Evolutionary conservation across 176 grass and related monocot species (phyloP), one percentile per base, ranked within the genome.

Genomic region (Avena insularis): DNA sequence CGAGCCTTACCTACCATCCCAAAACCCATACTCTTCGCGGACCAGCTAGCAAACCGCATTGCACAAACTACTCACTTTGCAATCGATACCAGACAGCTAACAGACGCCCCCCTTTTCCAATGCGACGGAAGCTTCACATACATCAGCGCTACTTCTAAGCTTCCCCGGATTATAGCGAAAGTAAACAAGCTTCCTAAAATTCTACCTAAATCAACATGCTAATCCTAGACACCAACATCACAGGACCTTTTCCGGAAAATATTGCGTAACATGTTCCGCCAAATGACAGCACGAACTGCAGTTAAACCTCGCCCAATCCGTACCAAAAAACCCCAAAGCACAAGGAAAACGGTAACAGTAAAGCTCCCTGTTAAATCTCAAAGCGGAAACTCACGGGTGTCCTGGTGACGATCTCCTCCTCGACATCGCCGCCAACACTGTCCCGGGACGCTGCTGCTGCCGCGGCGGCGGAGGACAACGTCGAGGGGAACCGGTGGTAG

Each of bases 311-410:
- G 81, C 7, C 66, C 51, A 87, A 83, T 17, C 57, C 40, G 58
- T 25, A 59, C 43, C 12, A 74, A 78, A 47, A 77, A 49, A 47
- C 0, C 76, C 82, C 63, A 17, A 49, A 60, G 85, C 85, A 54
- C 77, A 75, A 75, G 38, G 40, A 91, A n/a, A 20, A 54, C 36
- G 71, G 43, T 29, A 54, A 23, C 0, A 78, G 36, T 43, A 49
- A 87, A 87, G 54, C 58, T 54, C 72, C 6, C 27, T 29, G 4
- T 40, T 43, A 70, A 78, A 2, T 47, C 75, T 80, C 57, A 3
- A 80, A 75, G 56, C 55, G 27, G 35, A n/a, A 82, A 91, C 94
- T 98, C 87, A 98, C 94, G 5, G 94, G 88, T 15, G 61, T 91
- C 73, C 80, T 90, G 55, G 87, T 68, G 75, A 91, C 72, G 16